phyloP scores from a whole-genome alignment of 2,329 filamentous ascomycete species.

The Nakataea oryzae region DNA sequence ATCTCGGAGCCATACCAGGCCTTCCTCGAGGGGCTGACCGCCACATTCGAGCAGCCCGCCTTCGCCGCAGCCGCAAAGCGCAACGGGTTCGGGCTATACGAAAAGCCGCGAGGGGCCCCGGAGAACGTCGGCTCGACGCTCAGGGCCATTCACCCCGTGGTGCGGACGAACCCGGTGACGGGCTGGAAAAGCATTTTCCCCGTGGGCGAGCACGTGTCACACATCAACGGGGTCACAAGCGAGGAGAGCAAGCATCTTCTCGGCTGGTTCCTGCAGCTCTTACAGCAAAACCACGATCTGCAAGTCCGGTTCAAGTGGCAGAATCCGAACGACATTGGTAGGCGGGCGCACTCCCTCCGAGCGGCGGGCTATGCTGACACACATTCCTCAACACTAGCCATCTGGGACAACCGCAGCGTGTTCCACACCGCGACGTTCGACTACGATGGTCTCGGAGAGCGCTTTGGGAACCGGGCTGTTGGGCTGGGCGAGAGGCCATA shows the following conservation, averaged over 20 bases:
- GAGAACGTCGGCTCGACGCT: constrained; percentile 37
- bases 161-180: constrained; percentile 47
- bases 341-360: neutral
- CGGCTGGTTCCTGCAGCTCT: constrained; percentile 37
- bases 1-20: constrained; percentile 43
- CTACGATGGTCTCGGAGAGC: constrained; percentile 32
- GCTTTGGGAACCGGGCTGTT: constrained; percentile 37
- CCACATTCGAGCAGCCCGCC: constrained; percentile 37
- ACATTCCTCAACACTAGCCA: constrained; percentile 20
- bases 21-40: constrained; percentile 49
- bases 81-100: constrained; percentile 34
- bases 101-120: constrained; percentile 33
- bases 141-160: constrained; percentile 40
- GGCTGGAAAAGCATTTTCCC: constrained; percentile 47
- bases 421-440: constrained; percentile 45
- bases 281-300: constrained; percentile 45
- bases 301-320: constrained; percentile 37
- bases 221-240: constrained; percentile 38
- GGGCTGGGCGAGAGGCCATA: constrained; percentile 44
- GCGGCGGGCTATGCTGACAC: neutral
- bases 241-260: constrained; percentile 37
- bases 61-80: constrained; percentile 36
- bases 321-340: constrained; percentile 28
- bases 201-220: constrained; percentile 36
- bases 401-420: constrained; percentile 48